phyloP scores from a whole-genome alignment of 2,329 filamentous ascomycete species.

The Colletotrichum cordylinicola region DNA sequence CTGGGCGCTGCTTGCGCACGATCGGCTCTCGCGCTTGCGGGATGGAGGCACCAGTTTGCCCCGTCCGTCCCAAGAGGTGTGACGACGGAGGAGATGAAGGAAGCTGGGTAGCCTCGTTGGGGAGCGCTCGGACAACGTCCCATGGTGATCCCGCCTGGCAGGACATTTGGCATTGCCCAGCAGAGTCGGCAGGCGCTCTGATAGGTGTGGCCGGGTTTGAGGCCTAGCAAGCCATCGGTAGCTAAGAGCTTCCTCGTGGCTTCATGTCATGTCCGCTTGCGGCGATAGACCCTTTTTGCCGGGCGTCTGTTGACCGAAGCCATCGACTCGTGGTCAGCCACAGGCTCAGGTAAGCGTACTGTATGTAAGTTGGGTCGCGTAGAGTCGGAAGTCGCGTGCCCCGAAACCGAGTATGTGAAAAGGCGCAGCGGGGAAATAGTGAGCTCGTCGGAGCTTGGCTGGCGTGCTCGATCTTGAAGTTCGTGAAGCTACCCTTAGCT shows the following conservation, averaged over 20 bases:
- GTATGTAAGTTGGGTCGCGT: neutral
- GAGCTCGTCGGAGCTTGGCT: neutral
- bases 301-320: constrained; percentile 2
- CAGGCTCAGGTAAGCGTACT: constrained; percentile 3
- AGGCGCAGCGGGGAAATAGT: neutral
- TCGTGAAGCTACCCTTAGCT: neutral
- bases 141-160: constrained; percentile 5
- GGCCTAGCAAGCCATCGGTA: neutral
- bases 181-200: constrained; percentile 4
- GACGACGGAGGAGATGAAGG: neutral
- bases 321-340: constrained; percentile 3
- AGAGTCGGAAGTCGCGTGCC: neutral
- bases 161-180: neutral
- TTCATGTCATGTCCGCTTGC: neutral
- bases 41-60: neutral
- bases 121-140: neutral
- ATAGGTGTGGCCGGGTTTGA: neutral
- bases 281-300: neutral
- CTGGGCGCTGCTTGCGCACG: neutral
- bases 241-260: neutral
- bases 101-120: neutral
- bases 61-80: neutral
- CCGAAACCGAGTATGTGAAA: neutral
- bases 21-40: neutral
- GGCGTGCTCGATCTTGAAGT: neutral